phyloP scores from a whole-genome alignment of 441 rosid genomes.

The Arabidopsis hybrid region DNA sequence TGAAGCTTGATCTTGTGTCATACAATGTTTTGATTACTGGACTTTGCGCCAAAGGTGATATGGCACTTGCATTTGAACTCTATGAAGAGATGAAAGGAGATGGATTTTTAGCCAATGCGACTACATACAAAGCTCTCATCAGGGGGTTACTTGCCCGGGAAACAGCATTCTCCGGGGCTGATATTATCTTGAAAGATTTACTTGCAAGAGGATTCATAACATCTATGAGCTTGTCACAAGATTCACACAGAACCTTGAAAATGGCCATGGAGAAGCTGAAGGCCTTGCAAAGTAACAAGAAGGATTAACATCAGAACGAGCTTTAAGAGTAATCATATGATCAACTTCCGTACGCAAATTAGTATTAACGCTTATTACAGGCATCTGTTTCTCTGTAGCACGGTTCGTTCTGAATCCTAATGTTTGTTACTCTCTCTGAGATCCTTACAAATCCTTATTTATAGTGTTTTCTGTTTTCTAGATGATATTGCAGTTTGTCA shows the following conservation, averaged over 20 bases:
- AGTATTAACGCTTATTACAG: constrained; percentile 1
- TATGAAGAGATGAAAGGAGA: constrained; percentile 78
- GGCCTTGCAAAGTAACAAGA: constrained; percentile 52
- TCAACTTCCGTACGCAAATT: constrained; percentile 22
- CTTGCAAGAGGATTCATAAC: constrained; percentile 62
- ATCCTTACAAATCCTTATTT: not conserved
- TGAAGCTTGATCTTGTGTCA: constrained; percentile 71
- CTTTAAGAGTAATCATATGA: constrained; percentile 12
- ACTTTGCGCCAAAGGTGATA: constrained; percentile 63
- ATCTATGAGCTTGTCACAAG: constrained; percentile 48
- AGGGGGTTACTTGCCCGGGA: constrained; percentile 50
- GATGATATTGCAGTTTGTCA: constrained; percentile 38
- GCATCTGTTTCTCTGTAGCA: constrained; percentile 37
- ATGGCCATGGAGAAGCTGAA: constrained; percentile 60
- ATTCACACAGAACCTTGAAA: constrained; percentile 47
- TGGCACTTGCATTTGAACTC: constrained; percentile 58
- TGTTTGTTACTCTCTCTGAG: constrained; percentile 5
- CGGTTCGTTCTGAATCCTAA: constrained; percentile 20
- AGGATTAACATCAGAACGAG: constrained; percentile 42
- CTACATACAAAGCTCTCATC: constrained; percentile 67
- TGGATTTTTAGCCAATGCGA: constrained; percentile 64
- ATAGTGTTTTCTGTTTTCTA: constrained; percentile 27
- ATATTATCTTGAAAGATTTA: constrained; percentile 68
- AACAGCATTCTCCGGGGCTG: constrained; percentile 40
- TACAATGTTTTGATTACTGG: constrained; percentile 84